Evolutionary conservation across 1,284 basidiomycete species (phyloP).

Genomic region (Boletus sp.): DNA sequence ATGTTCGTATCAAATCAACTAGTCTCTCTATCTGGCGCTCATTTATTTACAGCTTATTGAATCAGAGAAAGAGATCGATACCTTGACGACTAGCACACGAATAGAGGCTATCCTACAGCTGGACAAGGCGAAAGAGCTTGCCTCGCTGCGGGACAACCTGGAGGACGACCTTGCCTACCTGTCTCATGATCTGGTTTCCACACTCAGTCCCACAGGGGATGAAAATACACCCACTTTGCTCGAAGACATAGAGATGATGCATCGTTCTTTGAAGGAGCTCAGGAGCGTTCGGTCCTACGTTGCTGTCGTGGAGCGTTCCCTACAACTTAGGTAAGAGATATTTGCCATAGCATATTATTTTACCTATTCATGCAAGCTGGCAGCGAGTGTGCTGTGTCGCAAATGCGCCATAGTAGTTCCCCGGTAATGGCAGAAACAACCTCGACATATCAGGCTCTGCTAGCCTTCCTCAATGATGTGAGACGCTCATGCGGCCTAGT

Average conservation of each 20-base stretch:
- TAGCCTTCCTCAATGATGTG: conserved; percentile 53
- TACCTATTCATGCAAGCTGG: conserved; percentile 15
- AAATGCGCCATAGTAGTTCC: conserved; percentile 40
- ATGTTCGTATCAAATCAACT: conserved; percentile 37
- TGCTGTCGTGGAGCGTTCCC: conserved; percentile 63
- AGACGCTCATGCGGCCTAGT: conserved; percentile 41
- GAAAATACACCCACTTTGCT: conserved; percentile 57
- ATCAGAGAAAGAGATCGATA: conserved; percentile 47
- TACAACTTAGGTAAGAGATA: conserved; percentile 68
- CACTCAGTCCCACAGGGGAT: conserved; percentile 39
- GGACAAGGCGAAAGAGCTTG: conserved; percentile 65
- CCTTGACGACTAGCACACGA: conserved; percentile 44
- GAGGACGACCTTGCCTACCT: conserved; percentile 72
- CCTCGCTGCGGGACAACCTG: conserved; percentile 71
- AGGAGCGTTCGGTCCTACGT: conserved; percentile 75
- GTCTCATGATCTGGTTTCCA: conserved; percentile 61
- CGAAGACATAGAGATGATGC: conserved; percentile 76
- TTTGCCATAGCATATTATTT: conserved; percentile 11
- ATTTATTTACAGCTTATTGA: conserved; percentile 54
- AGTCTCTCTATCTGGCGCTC: conserved; percentile 24
- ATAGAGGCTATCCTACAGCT: conserved; percentile 44
- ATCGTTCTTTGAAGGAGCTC: conserved; percentile 69
- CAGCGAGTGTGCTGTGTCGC: conserved; percentile 56
- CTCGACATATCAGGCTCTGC: conserved; percentile 56
- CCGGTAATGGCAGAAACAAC: conserved; percentile 47